Evolutionary conservation across 345 rosid genomes (phyloP).

Genomic region (Clausena lansium): DNA sequence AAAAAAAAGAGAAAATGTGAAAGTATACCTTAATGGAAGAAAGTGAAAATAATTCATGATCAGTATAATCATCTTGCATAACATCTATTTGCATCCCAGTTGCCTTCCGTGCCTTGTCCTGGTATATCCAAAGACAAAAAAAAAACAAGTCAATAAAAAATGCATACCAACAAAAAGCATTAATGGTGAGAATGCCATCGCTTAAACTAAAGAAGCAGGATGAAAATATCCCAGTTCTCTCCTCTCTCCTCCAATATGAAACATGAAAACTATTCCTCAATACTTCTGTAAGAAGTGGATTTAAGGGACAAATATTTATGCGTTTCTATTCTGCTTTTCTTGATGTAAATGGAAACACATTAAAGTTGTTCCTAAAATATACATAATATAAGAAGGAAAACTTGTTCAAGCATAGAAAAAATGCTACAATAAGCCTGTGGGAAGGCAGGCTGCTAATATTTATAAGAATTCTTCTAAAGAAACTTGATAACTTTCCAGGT

Average conservation of each 20-base stretch:
- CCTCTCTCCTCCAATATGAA: neutral
- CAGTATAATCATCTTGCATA: constrained; percentile 76
- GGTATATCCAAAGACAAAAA: constrained; percentile 20
- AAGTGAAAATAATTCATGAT: constrained; percentile 84
- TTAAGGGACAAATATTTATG: neutral
- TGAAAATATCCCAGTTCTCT: neutral
- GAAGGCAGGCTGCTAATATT: neutral
- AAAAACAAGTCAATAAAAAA: constrained; percentile 2
- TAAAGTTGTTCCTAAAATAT: neutral
- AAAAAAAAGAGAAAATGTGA: neutral
- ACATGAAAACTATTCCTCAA: neutral
- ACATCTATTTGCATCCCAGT: constrained; percentile 78
- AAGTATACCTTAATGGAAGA: constrained; percentile 75
- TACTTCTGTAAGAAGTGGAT: neutral
- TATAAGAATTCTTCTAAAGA: too few relatives aligned
- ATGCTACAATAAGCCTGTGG: neutral
- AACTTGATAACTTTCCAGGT: neutral
- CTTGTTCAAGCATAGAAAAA: neutral
- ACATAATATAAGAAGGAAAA: neutral
- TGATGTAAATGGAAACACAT: neutral
- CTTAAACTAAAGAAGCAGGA: neutral
- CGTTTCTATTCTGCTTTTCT: neutral
- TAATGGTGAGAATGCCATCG: neutral
- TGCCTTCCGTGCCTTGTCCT: constrained; percentile 87
- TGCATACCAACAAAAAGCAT: neutral